These are phyloP conservation scores for Aspergillus ellipticus DNA, from an alignment of 495 filamentous ascomycete species.

Conservation along the genomic window DNA sequence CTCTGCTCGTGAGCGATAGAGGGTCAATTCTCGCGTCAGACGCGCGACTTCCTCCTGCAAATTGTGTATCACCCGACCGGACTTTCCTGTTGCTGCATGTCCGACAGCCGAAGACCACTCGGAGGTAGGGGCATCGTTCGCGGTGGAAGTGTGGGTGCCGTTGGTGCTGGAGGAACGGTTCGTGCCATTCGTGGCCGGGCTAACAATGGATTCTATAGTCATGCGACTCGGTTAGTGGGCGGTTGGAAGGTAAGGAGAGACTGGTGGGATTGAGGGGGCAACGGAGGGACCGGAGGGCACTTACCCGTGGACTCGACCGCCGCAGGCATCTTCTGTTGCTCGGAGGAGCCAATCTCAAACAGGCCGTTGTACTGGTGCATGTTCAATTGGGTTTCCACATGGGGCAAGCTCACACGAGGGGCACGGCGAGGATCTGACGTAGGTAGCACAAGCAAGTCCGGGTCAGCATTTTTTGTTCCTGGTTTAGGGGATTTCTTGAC, in stretches of 20 bases:
- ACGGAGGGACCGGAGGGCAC: constrained; percentile 8
- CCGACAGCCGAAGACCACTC: constrained; percentile 77
- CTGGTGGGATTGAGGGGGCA: not conserved
- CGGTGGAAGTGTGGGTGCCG: constrained; percentile 23
- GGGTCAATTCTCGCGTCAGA: constrained; percentile 71
- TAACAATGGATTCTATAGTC: constrained; percentile 22
- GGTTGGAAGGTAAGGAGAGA: not conserved
- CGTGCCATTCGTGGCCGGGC: constrained; percentile 8
- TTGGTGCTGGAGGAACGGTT: constrained; percentile 19
- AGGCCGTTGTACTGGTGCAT: constrained; percentile 44
- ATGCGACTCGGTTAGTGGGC: constrained; percentile 4
- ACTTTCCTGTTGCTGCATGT: constrained; percentile 79
- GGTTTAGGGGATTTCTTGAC: constrained; percentile 25
- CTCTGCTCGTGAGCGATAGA: constrained; percentile 68
- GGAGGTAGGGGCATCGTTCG: constrained; percentile 28
- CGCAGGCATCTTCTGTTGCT: constrained; percentile 14
- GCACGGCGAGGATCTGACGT: constrained; percentile 24
- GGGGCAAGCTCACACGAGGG: constrained; percentile 39
- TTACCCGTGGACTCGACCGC: constrained; percentile 16
- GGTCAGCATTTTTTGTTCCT: constrained; percentile 28
- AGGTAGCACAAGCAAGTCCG: constrained; percentile 16
- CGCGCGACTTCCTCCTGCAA: constrained; percentile 86
- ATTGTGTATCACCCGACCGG: constrained; percentile 86
- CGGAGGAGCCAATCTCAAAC: constrained; percentile 27
- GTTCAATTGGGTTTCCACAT: constrained; percentile 44